Evolutionary conservation across 2,329 filamentous ascomycete genomes (phyloP).

Genomic region (Penicillium sp.): DNA sequence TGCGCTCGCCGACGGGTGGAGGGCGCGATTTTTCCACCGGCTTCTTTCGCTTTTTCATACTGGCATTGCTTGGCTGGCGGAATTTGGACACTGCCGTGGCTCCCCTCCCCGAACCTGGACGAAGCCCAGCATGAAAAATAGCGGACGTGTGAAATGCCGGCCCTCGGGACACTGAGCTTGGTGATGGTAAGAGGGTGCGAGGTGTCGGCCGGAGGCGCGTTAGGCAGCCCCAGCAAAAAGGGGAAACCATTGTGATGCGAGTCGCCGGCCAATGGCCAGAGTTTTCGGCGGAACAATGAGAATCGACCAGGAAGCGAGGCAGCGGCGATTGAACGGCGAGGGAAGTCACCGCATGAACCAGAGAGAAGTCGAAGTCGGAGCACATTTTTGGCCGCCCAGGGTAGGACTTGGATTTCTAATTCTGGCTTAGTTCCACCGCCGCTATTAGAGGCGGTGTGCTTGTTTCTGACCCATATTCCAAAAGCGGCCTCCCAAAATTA

Average conservation of each 20-base stretch:
- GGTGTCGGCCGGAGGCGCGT: conserved; percentile 52
- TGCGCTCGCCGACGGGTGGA: conserved; percentile 78
- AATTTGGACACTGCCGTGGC: conserved; percentile 37
- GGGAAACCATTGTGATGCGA: conserved; percentile 57
- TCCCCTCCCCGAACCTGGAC: conserved; percentile 56
- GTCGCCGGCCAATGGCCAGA: conserved; percentile 40
- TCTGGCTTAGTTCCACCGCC: conserved; percentile 28
- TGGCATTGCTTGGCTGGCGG: conserved; percentile 45
- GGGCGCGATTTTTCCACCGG: conserved; percentile 56
- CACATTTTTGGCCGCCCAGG: conserved; percentile 31
- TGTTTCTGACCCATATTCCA: conserved; percentile 23
- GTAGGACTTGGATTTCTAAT: conserved; percentile 25
- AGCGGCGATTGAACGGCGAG: conserved; percentile 20
- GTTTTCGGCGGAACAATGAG: conserved; percentile 31
- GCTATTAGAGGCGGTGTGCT: conserved; percentile 28
- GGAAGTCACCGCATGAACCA: conserved; percentile 29
- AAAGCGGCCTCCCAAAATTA: conserved; percentile 34
- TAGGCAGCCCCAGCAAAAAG: conserved; percentile 65
- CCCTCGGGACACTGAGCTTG: conserved; percentile 51
- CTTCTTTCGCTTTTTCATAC: conserved; percentile 53
- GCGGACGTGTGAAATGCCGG: conserved; percentile 55
- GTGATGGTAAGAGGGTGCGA: conserved; percentile 42
- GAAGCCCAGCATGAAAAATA: conserved; percentile 39
- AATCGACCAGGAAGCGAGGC: conserved; percentile 23
- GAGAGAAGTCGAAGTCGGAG: conserved; percentile 26